Conservation (phyloP, 495 filamentous ascomycete genomes). For the Penicillium diatomitis region DNA sequence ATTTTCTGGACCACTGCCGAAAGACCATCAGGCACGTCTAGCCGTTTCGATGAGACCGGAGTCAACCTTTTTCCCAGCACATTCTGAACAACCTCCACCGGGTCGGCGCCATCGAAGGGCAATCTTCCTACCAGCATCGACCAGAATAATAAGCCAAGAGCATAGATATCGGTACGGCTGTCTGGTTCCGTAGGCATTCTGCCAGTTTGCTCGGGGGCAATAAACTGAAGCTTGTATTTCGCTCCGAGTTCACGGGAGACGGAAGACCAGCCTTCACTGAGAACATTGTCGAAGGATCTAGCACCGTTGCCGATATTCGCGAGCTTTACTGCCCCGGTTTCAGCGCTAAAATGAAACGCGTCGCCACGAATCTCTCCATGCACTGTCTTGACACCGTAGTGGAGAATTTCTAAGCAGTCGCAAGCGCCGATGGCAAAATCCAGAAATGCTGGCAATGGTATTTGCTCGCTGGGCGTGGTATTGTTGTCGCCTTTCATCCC, state of each 20-base stretch:
- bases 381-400: constrained; percentile 71
- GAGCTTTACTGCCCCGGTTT: constrained; percentile 62
- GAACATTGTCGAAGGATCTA: constrained; percentile 76
- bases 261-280: constrained; percentile 76
- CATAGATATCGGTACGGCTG: constrained; percentile 83
- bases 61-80: constrained; percentile 70
- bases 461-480: constrained; percentile 43
- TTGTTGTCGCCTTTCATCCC: constrained; percentile 40
- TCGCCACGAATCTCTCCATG: constrained; percentile 84
- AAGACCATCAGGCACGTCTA: constrained; percentile 73
- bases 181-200: constrained; percentile 84
- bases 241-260: constrained; percentile 71
- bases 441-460: constrained; percentile 65
- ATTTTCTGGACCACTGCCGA: constrained; percentile 79
- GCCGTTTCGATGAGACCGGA: constrained; percentile 59
- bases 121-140: constrained; percentile 68
- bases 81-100: constrained; percentile 80
- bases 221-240: constrained; percentile 76
- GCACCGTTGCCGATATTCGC: constrained; percentile 77
- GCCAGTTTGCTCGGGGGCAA: constrained; percentile 87
- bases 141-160: constrained; percentile 79
- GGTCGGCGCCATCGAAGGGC: constrained; percentile 66
- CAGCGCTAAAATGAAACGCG: constrained; percentile 72
- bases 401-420: constrained; percentile 75
- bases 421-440: constrained; percentile 83